Percentiles rank a stretch among this genome's conserved stretches.
Conservation (phyloP, 2,329 filamentous ascomycete genomes). For the Fusarium protoensiforme region DNA sequence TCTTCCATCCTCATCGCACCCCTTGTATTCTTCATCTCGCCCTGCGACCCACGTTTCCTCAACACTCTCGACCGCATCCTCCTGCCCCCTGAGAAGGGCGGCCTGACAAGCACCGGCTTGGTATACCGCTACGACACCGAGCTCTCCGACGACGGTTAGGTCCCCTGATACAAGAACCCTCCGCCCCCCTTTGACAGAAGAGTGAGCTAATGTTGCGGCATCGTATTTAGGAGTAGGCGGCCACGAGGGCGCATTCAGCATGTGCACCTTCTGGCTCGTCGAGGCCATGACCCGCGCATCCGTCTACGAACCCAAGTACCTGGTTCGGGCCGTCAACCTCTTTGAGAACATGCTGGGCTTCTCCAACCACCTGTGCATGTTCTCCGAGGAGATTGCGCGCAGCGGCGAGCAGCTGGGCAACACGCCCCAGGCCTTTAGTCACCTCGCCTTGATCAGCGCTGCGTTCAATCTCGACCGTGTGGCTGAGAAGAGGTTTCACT, state of each 20-base stretch:
- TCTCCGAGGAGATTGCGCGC: conserved; percentile 81
- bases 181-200: neutral
- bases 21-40: conserved; percentile 82
- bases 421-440: conserved; percentile 82
- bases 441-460: conserved; percentile 79
- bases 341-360: conserved; percentile 84
- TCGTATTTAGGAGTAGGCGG: conserved; percentile 72
- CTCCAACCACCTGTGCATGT: conserved; percentile 81
- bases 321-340: conserved; percentile 70
- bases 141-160: conserved; percentile 73
- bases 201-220: conserved; percentile 8
- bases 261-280: conserved; percentile 87
- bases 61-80: conserved; percentile 79
- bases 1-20: conserved; percentile 81
- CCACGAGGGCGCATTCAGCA: conserved; percentile 79
- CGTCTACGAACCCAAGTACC: conserved; percentile 72
- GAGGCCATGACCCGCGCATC: conserved; percentile 79
- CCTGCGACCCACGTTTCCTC: conserved; percentile 80
- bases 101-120: conserved; percentile 78
- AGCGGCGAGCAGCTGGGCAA: conserved; percentile 83
- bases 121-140: conserved; percentile 81
- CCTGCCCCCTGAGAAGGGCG: conserved; percentile 77
- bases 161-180: neutral
- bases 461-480: conserved; percentile 79
- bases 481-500: conserved; percentile 33